Evolutionary conservation across 805 yeast genomes (phyloP), one percentile per base, ranked within the genome.

Genomic region (Wickerhamiella kazuoi): DNA sequence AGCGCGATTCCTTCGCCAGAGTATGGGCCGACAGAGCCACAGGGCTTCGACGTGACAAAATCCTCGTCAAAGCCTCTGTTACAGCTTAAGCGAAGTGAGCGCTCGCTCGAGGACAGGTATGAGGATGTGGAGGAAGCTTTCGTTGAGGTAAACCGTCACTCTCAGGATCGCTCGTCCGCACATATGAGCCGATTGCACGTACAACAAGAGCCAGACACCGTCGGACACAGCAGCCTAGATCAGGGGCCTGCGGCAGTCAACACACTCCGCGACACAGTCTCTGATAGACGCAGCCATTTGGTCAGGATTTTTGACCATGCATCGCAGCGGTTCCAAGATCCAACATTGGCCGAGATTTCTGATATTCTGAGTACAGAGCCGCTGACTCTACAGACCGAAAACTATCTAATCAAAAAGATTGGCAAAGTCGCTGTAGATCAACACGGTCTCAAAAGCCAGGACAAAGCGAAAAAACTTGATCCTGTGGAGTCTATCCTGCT

Each of bases 401-500:
- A 23, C 34, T 50, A 50, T 19, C 39, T 50, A 7, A 43, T 50
- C 36, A 41, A 41, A 26, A 46, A 49, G 18, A 42, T 50, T 23
- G 46, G 47, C 36, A 37, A 37, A 28, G 40, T 30, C 2, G 47
- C 48, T 3, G 40, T 37, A 15, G 45, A 45, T 24, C 35, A 43
- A 14, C 19, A 20, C 5, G 14, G 30, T 5, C 18, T 6, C 17
- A 3, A 17, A 14, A 30, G 29, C 17, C 21, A 35, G 16, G 39
- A 35, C 2, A 38, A 36, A 15, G 39, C 33, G 19, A 36, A 43
- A 13, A 33, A 36, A 2, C 33, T 41, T 21, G 53, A 50, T 30
- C 42, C 46, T 13, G 52, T 50, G 3, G 54, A 50, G 39, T 43
- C 46, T 35, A 44, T 50, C 23, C 44, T 50, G 15, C 30, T 49